Evolutionary conservation across 1,139 yeast species (phyloP), one percentile per base, ranked within the genome.

Genomic region (Nakaseomyces nivariensis): DNA sequence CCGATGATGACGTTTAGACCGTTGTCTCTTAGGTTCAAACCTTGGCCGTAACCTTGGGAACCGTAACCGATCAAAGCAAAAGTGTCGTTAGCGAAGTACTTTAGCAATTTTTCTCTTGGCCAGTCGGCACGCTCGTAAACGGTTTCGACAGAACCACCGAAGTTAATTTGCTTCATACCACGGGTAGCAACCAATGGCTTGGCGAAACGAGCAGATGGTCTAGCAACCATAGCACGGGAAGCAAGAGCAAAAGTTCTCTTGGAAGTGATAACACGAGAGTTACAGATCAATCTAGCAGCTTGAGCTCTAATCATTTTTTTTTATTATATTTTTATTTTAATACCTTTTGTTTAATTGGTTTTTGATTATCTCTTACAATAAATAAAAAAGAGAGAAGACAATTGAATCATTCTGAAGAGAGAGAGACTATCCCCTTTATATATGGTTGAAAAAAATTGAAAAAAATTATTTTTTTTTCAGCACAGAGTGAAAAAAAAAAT

Each of bases 11-110:
- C 98, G 72, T 92, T 92, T 68, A 92, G 74, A 72, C 98, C 98
- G 68, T 92, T 90, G 80, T 92, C 98, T 78, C 98, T 87, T 78
- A 92, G 77, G 89, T 92, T 92, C 67, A 92, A 83, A 75, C 97
- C 97, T 79, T 92, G 98, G 71, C 98, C 98, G 79, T 92, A 92
- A 76, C 98, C 98, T 79, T 92, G 98, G 63, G 98, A 92, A 70
- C 98, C 98, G 82, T 92, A 92, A 75, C 98, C 98, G 64, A 92
- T 90, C 69, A 92, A 77, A 62, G 98, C 97, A 69, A 92, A 77
- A 57, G 98, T 92, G 73, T 92, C 98, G 74, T 90, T 77, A 81
- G 92, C 90, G 88, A 92, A 92, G 81, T 89, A 92, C 68, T 89
- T 94, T 61, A 84, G 79, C 67, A 92, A 79, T 78, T 85, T 92